phyloP scores from a whole-genome alignment of 1,284 basidiomycete genomes.

The Heimioporus punctisporus region DNA sequence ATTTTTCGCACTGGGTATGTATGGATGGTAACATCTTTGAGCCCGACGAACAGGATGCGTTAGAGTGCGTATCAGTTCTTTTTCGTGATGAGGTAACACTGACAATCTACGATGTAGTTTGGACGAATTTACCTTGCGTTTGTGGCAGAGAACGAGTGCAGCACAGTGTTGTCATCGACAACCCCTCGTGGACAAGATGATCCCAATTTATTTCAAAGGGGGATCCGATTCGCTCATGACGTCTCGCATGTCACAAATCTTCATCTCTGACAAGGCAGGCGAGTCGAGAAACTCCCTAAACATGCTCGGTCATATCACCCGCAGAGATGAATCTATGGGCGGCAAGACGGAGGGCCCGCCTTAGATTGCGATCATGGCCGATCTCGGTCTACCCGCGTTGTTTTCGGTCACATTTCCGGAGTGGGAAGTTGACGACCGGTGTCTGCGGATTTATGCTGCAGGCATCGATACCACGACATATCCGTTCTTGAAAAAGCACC shows the following conservation, averaged over 20 bases:
- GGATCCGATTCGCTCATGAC: not conserved
- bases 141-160: slow-evolving; percentile 14
- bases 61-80: not conserved
- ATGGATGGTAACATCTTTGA: slow-evolving; percentile 6
- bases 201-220: slow-evolving; percentile 13
- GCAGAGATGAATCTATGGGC: not conserved
- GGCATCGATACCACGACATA: slow-evolving; percentile 3
- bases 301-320: not conserved
- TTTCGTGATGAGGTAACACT: not conserved
- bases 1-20: slow-evolving; percentile 14
- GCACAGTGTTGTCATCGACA: slow-evolving; percentile 12
- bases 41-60: not conserved
- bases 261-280: slow-evolving; percentile 10
- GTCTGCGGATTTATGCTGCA: slow-evolving; percentile 6
- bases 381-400: slow-evolving; percentile 3
- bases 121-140: slow-evolving; percentile 7
- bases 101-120: not conserved
- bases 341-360: not conserved
- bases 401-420: slow-evolving; percentile 2
- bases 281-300: not conserved
- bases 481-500: slow-evolving; percentile 1
- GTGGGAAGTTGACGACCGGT: not conserved
- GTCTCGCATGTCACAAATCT: slow-evolving; percentile 7
- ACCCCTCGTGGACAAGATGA: slow-evolving; percentile 6
- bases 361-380: slow-evolving; percentile 10